phyloP scores from a whole-genome alignment of 2,329 filamentous ascomycete species.

The Ascochyta pisi region DNA sequence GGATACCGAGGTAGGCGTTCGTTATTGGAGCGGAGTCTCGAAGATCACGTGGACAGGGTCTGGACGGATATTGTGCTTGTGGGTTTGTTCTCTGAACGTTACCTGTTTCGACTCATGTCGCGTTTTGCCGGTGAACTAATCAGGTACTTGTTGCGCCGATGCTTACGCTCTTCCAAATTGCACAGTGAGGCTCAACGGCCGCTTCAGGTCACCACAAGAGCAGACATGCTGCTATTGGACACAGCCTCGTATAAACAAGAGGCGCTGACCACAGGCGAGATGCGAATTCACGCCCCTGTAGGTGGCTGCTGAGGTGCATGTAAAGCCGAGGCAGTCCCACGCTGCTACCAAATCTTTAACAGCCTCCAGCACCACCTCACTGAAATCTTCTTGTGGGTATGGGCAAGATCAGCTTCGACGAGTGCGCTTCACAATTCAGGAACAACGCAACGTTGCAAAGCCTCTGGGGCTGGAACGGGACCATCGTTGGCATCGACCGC shows the following conservation, averaged over 20 bases:
- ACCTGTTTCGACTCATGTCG: background rate
- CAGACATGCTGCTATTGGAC: background rate
- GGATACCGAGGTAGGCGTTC: background rate
- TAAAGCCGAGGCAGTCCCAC: slow-evolving; percentile 11
- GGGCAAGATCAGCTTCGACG: slow-evolving; percentile 5
- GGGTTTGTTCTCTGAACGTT: too few species aligned
- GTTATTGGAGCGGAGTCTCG: background rate
- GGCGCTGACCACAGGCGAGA: background rate
- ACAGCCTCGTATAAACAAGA: background rate
- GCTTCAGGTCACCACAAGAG: background rate
- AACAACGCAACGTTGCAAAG: slow-evolving; percentile 16
- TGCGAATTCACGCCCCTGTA: background rate
- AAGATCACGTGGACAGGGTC: background rate
- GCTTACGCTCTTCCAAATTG: background rate
- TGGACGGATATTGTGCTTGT: background rate
- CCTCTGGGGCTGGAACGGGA: slow-evolving; percentile 28
- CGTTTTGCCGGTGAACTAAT: background rate
- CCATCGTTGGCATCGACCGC: slow-evolving; percentile 19
- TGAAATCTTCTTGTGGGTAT: background rate
- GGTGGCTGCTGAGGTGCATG: slow-evolving; percentile 5
- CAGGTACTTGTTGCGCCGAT: background rate
- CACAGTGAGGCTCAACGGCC: background rate
- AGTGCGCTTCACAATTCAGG: background rate
- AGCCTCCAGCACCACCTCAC: background rate
- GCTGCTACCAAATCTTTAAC: background rate